These are phyloP conservation scores for Ascobolus immersus DNA, from an alignment of 495 filamentous ascomycete species.

Conservation along the genomic window DNA sequence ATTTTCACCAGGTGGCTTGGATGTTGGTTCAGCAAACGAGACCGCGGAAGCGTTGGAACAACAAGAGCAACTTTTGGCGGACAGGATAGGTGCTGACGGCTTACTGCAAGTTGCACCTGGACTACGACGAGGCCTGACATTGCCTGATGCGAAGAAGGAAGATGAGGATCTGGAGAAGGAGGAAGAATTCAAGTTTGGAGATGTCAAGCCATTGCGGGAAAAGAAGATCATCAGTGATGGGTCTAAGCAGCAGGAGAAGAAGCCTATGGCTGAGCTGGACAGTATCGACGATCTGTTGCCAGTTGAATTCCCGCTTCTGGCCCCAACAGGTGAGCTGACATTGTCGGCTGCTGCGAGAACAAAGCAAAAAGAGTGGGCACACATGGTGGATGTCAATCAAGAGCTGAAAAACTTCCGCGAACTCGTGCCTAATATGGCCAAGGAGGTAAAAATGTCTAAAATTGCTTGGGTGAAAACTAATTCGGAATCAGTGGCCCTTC, in stretches of 20 bases:
- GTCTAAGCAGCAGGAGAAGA: slow-evolving; percentile 2
- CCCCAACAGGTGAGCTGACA: slow-evolving; percentile 48
- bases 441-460: slow-evolving; percentile 22
- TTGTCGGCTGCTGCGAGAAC: slow-evolving; percentile 31
- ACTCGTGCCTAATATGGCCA: slow-evolving; percentile 83
- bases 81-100: slow-evolving; percentile 33
- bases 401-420: slow-evolving; percentile 78
- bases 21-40: slow-evolving; percentile 45
- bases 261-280: slow-evolving; percentile 24
- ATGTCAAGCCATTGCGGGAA: slow-evolving; percentile 31
- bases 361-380: slow-evolving; percentile 75
- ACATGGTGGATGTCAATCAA: slow-evolving; percentile 84
- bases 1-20: slow-evolving; percentile 77
- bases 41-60: slow-evolving; percentile 13
- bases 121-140: slow-evolving; percentile 50
- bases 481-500: slow-evolving; percentile 48
- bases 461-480: slow-evolving; percentile 3
- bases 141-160: slow-evolving; percentile 34
- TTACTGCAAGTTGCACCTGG: slow-evolving; percentile 66
- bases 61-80: slow-evolving; percentile 8
- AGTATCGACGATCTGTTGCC: slow-evolving; percentile 81
- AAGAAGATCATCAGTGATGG: slow-evolving; percentile 19
- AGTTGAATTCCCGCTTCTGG: slow-evolving; percentile 74
- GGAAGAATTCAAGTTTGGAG: slow-evolving; percentile 26
- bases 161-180: slow-evolving; percentile 37